Percentiles rank a stretch among this genome's conserved stretches.
Conservation (phyloP, 2,329 filamentous ascomycete genomes). For the Tolypocladium album region DNA sequence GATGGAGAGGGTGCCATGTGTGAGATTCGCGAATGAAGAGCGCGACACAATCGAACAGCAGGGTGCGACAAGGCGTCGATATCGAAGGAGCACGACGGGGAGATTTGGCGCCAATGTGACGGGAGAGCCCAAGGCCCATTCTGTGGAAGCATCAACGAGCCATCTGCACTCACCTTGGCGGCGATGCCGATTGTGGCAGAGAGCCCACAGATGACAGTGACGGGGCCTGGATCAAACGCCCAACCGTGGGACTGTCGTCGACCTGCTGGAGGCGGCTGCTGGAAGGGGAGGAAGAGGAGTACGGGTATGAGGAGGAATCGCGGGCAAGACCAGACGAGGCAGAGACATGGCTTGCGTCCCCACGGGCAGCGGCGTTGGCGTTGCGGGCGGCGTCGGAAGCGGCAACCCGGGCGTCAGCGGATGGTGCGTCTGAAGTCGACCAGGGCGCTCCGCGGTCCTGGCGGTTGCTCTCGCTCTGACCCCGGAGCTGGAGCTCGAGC, state of each 20-base stretch:
- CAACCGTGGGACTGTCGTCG: conserved; percentile 37
- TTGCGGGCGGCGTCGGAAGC: neutral
- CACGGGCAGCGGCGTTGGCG: neutral
- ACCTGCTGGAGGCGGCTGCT: conserved; percentile 11
- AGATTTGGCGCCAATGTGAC: neutral
- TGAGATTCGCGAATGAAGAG: neutral
- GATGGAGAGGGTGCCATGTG: neutral
- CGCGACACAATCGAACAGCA: neutral
- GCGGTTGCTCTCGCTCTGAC: neutral
- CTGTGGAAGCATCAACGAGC: neutral
- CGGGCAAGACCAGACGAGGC: neutral
- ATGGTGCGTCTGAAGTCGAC: neutral
- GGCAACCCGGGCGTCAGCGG: neutral
- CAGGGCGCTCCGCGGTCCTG: neutral
- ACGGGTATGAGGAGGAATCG: conserved; percentile 3
- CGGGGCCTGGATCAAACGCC: conserved; percentile 16
- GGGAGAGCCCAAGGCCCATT: neutral
- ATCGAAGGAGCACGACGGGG: neutral
- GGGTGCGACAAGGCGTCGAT: neutral
- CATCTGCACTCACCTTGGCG: conserved; percentile 13
- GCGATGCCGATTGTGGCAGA: conserved; percentile 11
- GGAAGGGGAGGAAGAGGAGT: conserved; percentile 9
- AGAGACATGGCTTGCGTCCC: neutral
- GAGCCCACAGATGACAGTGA: conserved; percentile 9
- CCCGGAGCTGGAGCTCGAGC: conserved; percentile 16